A percentile compares a stretch with the other conserved stretches of the same genome.
phyloP scores from a whole-genome alignment of 1,284 basidiomycete genomes.

The Testicularia cyperi region DNA sequence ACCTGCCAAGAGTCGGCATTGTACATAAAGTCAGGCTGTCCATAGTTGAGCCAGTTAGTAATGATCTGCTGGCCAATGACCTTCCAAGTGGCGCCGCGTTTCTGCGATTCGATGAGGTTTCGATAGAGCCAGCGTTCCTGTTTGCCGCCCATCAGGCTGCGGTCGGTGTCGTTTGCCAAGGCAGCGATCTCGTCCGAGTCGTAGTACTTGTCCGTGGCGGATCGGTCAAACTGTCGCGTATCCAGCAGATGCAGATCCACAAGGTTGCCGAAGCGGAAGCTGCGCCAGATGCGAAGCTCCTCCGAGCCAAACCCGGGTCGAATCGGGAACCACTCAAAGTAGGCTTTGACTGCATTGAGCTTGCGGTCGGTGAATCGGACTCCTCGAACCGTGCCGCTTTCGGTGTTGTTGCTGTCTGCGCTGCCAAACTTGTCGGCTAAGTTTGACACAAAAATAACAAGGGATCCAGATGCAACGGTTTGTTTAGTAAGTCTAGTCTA shows the following conservation, averaged over 20 bases:
- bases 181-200: constrained; percentile 63
- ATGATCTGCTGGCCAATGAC: constrained; percentile 64
- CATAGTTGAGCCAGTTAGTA: constrained; percentile 30
- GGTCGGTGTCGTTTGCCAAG: constrained; percentile 39
- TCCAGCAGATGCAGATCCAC: constrained; percentile 64
- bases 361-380: constrained; percentile 68
- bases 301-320: constrained; percentile 69
- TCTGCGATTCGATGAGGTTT: constrained; percentile 63
- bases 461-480: no score
- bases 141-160: constrained; percentile 64
- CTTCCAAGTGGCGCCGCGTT: constrained; percentile 66
- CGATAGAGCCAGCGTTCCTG: constrained; percentile 69
- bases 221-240: constrained; percentile 70
- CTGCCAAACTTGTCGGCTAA: constrained; percentile 70
- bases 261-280: constrained; percentile 61
- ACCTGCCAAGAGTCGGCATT: constrained; percentile 70
- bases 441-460: no score
- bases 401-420: constrained; percentile 68
- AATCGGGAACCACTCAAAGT: constrained; percentile 73
- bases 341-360: constrained; percentile 68
- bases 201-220: constrained; percentile 69
- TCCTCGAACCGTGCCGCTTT: constrained; percentile 60
- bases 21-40: constrained; percentile 62
- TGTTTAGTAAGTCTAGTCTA: no score
- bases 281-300: constrained; percentile 70